Base-by-base conservation (phyloP, 1,284 basidiomycete genomes). In the Pholiota adiposa region DNA sequence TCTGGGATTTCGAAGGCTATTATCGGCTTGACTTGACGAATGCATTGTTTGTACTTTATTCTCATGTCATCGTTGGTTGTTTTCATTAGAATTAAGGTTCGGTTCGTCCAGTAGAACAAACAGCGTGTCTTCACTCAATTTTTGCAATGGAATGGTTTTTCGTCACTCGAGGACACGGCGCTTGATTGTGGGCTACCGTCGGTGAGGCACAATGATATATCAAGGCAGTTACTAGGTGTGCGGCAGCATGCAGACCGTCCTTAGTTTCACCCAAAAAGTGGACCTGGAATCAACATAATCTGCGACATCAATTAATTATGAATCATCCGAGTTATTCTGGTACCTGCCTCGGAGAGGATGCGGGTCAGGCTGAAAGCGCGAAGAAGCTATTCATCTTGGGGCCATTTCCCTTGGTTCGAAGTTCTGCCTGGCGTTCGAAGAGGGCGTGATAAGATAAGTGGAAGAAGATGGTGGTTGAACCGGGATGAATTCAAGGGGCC, bases 391-490 rank as follows among this genome's bases (percentile, higher is more conserved):
- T 46, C 19, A 50, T 51, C 19, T 54, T 25, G 33, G 14, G 33
- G 43, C 18, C 43, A 44, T 29, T 38, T 55, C 48, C 23, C 49
- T 54, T 23, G 43, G 19, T 51, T 44, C 38, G 51, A 50, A 38
- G 48, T 55, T 51, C 60, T 62, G 57, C 58, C 61, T 31, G 59
- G 31, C 34, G 2, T 33, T 53, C 43, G 23, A 44, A 63, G 44
- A 44, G 29, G 29, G 40, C 38, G 46, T 56, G 65, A 66, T 63
- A 66, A 66, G 60, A 65, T 56, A 60, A 51, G 38, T 41, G 43
- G n/a, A 16, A 8, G 41, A 44, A 44, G 19, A 21, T 21, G 19
- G 5, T 44, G 41, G 19, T 14, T 44, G 41, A 38, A 23, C 41
- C 16, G 58, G 57, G 27, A 38, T 43, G 55, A 21, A 62, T 21